These are phyloP conservation scores for Backusella psychrophila DNA, from an alignment of 192 early-diverging fungal genomes.

Conservation along the genomic window DNA sequence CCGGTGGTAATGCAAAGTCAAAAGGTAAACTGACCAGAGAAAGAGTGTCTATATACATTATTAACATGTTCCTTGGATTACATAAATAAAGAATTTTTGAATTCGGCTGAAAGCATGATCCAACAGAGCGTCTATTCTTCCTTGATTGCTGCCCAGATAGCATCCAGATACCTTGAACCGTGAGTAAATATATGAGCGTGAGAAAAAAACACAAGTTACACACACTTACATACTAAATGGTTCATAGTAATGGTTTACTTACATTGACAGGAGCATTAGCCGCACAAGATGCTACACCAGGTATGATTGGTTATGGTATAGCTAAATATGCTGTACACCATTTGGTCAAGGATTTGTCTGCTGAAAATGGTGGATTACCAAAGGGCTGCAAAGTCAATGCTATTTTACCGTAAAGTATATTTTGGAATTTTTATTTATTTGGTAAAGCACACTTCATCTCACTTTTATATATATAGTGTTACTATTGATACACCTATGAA, in stretches of 20 bases:
- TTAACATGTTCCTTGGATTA: background rate
- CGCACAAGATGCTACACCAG: constrained; percentile 71
- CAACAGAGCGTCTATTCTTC: constrained; percentile 82
- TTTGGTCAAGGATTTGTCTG: constrained; percentile 72
- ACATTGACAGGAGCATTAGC: constrained; percentile 77
- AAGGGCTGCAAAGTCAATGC: constrained; percentile 62
- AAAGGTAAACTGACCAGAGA: constrained; percentile 35
- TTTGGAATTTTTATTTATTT: background rate
- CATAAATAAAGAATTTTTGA: constrained; percentile 53
- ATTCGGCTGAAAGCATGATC: constrained; percentile 72
- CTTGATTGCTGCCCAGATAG: constrained; percentile 79
- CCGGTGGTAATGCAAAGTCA: constrained; percentile 81
- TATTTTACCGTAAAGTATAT: constrained; percentile 56
- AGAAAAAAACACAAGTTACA: background rate
- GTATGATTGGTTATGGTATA: constrained; percentile 87
- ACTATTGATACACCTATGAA: constrained; percentile 92
- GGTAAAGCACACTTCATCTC: background rate
- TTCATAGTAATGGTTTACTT: constrained; percentile 64
- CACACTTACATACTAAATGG: background rate
- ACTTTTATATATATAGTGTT: constrained; percentile 36
- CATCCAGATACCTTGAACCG: constrained; percentile 69
- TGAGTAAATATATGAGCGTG: constrained; percentile 35
- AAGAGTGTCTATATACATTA: background rate
- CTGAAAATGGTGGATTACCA: constrained; percentile 71
- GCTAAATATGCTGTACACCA: constrained; percentile 96